Evolutionary conservation across 2,329 filamentous ascomycete species (phyloP), one percentile per base, ranked within the genome.

Genomic region (Nemania sp.): DNA sequence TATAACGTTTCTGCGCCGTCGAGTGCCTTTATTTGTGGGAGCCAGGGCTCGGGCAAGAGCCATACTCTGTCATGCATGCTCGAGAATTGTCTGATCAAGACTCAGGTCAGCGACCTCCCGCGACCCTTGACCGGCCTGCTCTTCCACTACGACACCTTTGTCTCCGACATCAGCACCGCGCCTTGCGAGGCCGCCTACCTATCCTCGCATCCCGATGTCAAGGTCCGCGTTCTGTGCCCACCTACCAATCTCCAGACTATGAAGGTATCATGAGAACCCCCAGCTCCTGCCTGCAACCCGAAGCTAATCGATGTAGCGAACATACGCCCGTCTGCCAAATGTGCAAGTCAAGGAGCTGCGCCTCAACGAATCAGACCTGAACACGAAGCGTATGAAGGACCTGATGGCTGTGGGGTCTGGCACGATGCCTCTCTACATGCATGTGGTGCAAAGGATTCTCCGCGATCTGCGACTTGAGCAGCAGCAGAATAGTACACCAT

Each of bases 41-140:
- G 83, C 18, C 86, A 89, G 61, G 86, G 86, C 1, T 86, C 83
- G 0, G 87, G 87, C 0, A 89, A 89, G 69, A 86, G 83, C 47
- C 85, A 89, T 61, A 86, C 83, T 0, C 74, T 87, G 1, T 81
- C 81, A 1, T 84, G 80, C 50, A 63, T 84, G 1, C 69, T 84
- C 0, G 86, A 89, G 67, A 86, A 84, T 63, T 87, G 81, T 37
- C 73, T 89, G 0, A 72, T 85, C 1, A 66, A 71, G 0, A 81
- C 77, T 0, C 66, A 71, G 5, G 54, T 67, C 1, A 61, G 65
- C 1, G 13, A 18, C 13, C 74, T 87, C 1, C 77, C 78, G 0
- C 75, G 75, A 0, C 85, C 86, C 0, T 73, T 89, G 0, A 83
- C 85, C 0, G 86, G 83, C 0, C 73, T 90, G 0, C 81, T 90